Conservation (phyloP, 345 rosid species). For the Rhodamnia argentea region DNA sequence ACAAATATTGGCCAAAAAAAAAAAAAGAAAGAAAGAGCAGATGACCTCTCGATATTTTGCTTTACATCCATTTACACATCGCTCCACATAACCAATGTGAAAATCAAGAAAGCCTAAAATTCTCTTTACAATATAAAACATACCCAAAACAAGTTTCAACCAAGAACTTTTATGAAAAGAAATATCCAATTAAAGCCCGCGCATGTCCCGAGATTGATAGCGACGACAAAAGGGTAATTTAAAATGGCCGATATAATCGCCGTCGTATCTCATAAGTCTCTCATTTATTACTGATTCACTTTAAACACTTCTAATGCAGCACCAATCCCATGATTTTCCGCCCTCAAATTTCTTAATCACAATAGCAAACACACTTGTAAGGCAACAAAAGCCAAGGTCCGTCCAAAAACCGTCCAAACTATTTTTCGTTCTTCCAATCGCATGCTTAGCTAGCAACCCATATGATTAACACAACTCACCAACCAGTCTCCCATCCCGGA, state of each 20-base stretch:
- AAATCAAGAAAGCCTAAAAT: neutral
- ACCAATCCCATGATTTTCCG: neutral
- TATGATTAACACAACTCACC: neutral
- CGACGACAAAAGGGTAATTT: neutral
- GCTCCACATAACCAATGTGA: neutral
- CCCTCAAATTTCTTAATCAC: neutral
- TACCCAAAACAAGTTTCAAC: neutral
- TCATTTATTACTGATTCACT: neutral
- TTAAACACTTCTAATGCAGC: neutral
- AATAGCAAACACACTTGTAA: neutral
- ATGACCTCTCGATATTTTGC: neutral
- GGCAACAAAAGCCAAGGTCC: neutral
- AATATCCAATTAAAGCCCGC: neutral
- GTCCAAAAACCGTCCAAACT: neutral
- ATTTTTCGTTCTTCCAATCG: neutral
- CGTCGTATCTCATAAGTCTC: neutral
- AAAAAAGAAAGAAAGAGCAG: neutral
- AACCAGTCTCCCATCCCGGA: neutral
- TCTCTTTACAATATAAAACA: neutral
- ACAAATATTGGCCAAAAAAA: neutral
- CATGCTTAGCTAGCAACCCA: neutral
- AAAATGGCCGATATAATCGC: neutral
- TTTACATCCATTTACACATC: neutral
- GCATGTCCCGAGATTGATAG: neutral
- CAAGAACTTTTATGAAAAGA: neutral